Evolutionary conservation across 140 eudicot genomes (phyloP).

Genomic region (Senecio squalidus): DNA sequence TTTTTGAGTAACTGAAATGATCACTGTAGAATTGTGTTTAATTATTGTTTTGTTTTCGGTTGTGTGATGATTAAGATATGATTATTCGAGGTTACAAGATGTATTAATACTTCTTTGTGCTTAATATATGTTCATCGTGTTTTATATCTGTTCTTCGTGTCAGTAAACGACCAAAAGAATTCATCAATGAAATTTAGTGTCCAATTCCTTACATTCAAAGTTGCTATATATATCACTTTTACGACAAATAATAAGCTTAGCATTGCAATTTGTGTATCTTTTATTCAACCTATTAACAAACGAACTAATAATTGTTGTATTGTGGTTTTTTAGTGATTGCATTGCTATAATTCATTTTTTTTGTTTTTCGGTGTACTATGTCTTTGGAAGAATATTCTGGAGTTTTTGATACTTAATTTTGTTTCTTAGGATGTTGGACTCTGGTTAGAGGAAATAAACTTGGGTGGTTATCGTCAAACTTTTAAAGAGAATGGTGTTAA

Average conservation of each 20-base stretch:
- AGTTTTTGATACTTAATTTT: conserved; percentile 18
- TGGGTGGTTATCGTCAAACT: conserved; percentile 76
- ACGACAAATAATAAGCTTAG: too few relatives aligned
- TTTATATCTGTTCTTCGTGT: too few relatives aligned
- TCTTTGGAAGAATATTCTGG: conserved; percentile 4
- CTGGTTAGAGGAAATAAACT: conserved; percentile 93
- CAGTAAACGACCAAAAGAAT: too few relatives aligned
- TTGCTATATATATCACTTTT: too few relatives aligned
- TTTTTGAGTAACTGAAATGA: neutral
- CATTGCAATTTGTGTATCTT: too few relatives aligned
- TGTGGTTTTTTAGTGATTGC: too few relatives aligned
- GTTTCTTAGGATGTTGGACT: conserved; percentile 79
- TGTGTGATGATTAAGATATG: neutral
- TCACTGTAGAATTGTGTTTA: neutral
- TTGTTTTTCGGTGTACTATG: neutral
- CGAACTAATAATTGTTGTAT: too few relatives aligned
- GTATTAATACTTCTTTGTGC: neutral
- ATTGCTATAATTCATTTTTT: neutral
- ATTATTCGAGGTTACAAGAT: neutral
- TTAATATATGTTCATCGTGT: neutral
- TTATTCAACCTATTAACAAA: too few relatives aligned
- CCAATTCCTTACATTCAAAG: too few relatives aligned
- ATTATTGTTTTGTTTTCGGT: neutral
- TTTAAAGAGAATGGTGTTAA: conserved; percentile 91
- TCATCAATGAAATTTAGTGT: too few relatives aligned